Percentiles rank a stretch among this genome's conserved stretches.
Conservation (phyloP, 495 filamentous ascomycete species). For the Podospora tetraspora region DNA sequence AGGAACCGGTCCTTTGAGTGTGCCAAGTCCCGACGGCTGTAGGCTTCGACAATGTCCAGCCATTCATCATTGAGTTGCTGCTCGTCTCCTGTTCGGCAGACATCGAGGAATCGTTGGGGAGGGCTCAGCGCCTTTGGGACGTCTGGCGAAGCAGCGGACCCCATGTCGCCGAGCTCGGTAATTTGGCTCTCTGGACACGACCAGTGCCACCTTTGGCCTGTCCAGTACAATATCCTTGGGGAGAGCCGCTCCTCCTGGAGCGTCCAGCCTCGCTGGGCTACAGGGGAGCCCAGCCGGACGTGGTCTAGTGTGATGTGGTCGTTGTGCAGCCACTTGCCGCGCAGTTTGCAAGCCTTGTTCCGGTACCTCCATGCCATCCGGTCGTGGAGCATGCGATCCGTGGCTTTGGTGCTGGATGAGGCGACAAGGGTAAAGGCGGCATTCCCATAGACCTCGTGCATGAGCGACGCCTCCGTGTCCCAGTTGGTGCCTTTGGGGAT, state of each 20-base stretch:
- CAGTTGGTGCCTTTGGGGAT: slow-evolving; percentile 34
- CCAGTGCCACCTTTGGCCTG: slow-evolving; percentile 30
- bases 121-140: slow-evolving; percentile 13
- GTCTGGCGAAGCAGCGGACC: not conserved
- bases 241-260: slow-evolving; percentile 33
- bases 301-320: slow-evolving; percentile 19
- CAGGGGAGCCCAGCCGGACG: slow-evolving; percentile 24
- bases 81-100: slow-evolving; percentile 24
- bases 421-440: slow-evolving; percentile 30
- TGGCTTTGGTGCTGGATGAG: slow-evolving; percentile 29
- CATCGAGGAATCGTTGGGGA: slow-evolving; percentile 27
- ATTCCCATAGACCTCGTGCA: slow-evolving; percentile 35
- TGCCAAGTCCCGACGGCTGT: slow-evolving; percentile 28
- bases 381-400: slow-evolving; percentile 21
- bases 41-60: slow-evolving; percentile 32
- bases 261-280: slow-evolving; percentile 28
- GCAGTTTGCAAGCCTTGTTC: slow-evolving; percentile 23
- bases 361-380: slow-evolving; percentile 26
- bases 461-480: slow-evolving; percentile 27
- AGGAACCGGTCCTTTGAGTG: slow-evolving; percentile 27
- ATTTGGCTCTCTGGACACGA: slow-evolving; percentile 28
- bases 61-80: slow-evolving; percentile 28
- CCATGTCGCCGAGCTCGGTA: slow-evolving; percentile 17
- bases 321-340: slow-evolving; percentile 25
- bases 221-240: slow-evolving; percentile 30